phyloP scores from a whole-genome alignment of 192 early-diverging fungal species.

The Bifiguratus adelaidae region DNA sequence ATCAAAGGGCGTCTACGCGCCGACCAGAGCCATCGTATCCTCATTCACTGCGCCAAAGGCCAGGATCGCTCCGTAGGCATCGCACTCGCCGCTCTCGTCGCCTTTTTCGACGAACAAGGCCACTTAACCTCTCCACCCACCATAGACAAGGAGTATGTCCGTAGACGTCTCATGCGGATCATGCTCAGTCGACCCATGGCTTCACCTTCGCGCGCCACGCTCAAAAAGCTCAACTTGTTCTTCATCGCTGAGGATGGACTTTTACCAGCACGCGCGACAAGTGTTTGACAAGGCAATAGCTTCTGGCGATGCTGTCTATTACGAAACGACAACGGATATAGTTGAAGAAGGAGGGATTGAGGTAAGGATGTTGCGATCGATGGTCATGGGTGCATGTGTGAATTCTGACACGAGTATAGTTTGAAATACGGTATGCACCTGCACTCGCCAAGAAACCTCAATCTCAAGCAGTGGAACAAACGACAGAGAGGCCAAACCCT shows the following conservation, averaged over 20 bases:
- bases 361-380: not conserved
- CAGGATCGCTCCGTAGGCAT: constrained; percentile 77
- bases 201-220: constrained; percentile 61
- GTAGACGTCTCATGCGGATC: constrained; percentile 52
- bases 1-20: constrained; percentile 21
- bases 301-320: no score
- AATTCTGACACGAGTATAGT: constrained; percentile 15
- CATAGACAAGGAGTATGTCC: constrained; percentile 47
- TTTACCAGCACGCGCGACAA: no score
- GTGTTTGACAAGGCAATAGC: no score
- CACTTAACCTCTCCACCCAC: constrained; percentile 2
- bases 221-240: constrained; percentile 65
- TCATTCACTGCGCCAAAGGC: constrained; percentile 77
- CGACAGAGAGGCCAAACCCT: constrained; percentile 21
- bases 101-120: constrained; percentile 40
- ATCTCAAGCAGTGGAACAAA: constrained; percentile 2
- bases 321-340: not conserved
- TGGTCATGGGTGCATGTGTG: not conserved
- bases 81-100: constrained; percentile 48
- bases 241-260: no score
- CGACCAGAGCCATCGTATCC: constrained; percentile 27
- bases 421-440: constrained; percentile 32
- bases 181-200: constrained; percentile 50
- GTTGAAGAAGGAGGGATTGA: not conserved
- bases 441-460: constrained; percentile 23